A percentile compares a stretch with the other conserved stretches of the same genome.
These are phyloP conservation scores for Zygosaccharomyces pseudorouxii DNA, from an alignment of 805 yeast species.

Conservation along the genomic window DNA sequence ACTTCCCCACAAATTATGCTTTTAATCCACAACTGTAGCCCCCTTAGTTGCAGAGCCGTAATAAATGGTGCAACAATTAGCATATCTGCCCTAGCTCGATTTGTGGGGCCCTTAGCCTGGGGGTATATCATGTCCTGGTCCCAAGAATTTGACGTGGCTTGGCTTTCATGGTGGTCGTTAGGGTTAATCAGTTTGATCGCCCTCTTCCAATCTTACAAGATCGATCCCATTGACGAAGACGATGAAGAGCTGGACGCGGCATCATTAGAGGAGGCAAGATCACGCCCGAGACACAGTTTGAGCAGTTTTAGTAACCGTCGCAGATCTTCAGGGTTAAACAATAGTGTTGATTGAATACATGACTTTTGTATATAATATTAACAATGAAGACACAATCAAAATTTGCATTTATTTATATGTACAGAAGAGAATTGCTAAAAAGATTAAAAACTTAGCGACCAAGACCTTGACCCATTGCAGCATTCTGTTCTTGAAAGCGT, in stretches of 20 bases:
- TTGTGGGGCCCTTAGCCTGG: constrained; percentile 53
- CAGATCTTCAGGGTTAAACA: background rate
- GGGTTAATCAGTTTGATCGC: constrained; percentile 28
- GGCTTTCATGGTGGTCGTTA: constrained; percentile 36
- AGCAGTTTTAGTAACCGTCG: constrained; percentile 10
- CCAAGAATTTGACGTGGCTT: constrained; percentile 28
- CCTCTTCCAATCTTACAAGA: constrained; percentile 29
- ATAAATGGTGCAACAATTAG: constrained; percentile 56
- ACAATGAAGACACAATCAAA: background rate
- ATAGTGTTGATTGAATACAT: background rate
- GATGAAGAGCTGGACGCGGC: constrained; percentile 13
- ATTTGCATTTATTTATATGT: constrained; percentile 12
- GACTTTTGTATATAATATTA: background rate
- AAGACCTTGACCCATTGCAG: constrained; percentile 69
- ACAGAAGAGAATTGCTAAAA: constrained; percentile 1
- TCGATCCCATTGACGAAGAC: constrained; percentile 26
- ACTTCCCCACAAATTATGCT: constrained; percentile 51
- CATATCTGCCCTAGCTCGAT: constrained; percentile 50
- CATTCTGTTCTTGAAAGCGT: constrained; percentile 97
- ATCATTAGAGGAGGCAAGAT: background rate
- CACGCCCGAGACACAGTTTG: constrained; percentile 9
- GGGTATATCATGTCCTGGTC: constrained; percentile 44
- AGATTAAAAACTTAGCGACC: constrained; percentile 26
- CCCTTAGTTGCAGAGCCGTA: constrained; percentile 51
- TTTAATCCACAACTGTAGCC: constrained; percentile 51